Evolutionary conservation across 371 early-diverging fungal species (phyloP).

Genomic region (Mortierella sp.): DNA sequence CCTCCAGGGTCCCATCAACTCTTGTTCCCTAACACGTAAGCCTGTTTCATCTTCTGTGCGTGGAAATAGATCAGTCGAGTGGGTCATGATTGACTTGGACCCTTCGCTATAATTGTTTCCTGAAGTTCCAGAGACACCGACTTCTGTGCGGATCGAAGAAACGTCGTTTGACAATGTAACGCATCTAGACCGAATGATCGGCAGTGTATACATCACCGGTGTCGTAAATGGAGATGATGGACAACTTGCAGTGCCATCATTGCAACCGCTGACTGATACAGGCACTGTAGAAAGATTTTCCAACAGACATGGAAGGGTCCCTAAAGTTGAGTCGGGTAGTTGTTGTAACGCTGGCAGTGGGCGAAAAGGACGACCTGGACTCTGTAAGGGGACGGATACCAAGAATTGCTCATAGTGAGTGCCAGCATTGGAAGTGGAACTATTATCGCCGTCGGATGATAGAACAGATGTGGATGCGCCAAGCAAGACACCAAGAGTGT

Average conservation of each 20-base stretch:
- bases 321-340: neutral
- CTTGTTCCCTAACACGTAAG: neutral
- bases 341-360: neutral
- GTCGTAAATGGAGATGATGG: neutral
- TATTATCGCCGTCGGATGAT: neutral
- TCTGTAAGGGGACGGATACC: slow-evolving; percentile 4
- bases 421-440: neutral
- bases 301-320: neutral
- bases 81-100: neutral
- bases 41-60: neutral
- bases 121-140: neutral
- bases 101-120: neutral
- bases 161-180: slow-evolving; percentile 10
- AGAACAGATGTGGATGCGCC: neutral
- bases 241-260: neutral
- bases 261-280: neutral
- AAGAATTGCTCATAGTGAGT: neutral
- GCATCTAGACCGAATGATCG: slow-evolving; percentile 22
- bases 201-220: slow-evolving; percentile 14
- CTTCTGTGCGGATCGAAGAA: neutral
- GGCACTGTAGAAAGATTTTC: neutral
- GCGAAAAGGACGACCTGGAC: slow-evolving; percentile 13
- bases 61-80: neutral
- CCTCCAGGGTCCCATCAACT: slow-evolving; percentile 18
- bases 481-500: slow-evolving; percentile 7